Percentiles rank a stretch among this genome's conserved stretches.
Evolutionary conservation across 116 monocot species (phyloP).

Genomic region (Dioscorea cayenensis): DNA sequence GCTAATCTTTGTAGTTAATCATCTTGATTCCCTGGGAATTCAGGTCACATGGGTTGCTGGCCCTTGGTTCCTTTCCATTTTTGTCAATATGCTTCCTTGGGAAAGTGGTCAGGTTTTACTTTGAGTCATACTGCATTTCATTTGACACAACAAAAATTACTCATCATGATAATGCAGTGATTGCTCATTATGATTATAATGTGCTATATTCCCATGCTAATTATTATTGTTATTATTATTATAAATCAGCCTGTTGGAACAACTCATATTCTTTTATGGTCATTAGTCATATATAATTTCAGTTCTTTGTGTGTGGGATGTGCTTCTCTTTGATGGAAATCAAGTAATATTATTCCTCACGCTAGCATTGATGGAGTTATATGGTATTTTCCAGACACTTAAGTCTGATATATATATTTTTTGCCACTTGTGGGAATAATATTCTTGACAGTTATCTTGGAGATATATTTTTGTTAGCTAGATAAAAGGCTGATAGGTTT

Average conservation of each 20-base stretch:
- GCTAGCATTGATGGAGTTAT: slow-evolving; percentile 92
- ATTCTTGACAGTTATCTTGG: too few relatives aligned
- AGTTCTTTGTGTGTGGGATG: slow-evolving; percentile 99
- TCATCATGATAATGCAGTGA: neutral
- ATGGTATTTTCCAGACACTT: slow-evolving; percentile 50
- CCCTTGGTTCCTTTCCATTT: slow-evolving; percentile 97
- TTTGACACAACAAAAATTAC: neutral
- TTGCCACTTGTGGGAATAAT: neutral
- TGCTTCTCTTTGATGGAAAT: slow-evolving; percentile 88
- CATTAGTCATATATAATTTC: slow-evolving; percentile 8
- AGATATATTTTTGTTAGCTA: neutral
- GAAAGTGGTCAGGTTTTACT: slow-evolving; percentile 88
- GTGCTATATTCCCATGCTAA: neutral
- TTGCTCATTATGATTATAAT: neutral
- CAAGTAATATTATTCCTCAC: slow-evolving; percentile 81
- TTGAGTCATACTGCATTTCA: neutral
- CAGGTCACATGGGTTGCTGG: slow-evolving; percentile 92
- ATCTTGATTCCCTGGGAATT: slow-evolving; percentile 93
- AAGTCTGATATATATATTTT: neutral
- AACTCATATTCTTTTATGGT: neutral
- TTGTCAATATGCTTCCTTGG: slow-evolving; percentile 99
- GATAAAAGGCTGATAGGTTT: neutral
- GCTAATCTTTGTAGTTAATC: slow-evolving; percentile 59
- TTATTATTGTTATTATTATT: neutral
- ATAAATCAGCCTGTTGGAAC: neutral